A percentile compares a stretch with the other conserved stretches of the same genome.
phyloP scores from a whole-genome alignment of 202 grass and related monocot genomes.

The Zizania palustris region DNA sequence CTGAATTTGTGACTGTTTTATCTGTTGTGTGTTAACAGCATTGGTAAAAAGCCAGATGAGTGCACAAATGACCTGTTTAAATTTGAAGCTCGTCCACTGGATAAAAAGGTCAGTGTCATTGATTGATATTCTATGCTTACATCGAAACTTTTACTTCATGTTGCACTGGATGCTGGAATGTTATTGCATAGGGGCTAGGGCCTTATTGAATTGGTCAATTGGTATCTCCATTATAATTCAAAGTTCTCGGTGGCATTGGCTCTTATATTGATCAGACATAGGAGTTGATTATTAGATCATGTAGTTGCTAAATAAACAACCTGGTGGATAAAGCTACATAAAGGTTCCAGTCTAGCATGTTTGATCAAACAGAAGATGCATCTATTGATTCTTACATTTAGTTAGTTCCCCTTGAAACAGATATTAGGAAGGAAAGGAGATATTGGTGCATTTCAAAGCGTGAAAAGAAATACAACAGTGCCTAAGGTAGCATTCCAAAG shows the following conservation, averaged over 20 bases:
- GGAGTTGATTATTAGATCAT: neutral
- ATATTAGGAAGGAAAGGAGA: conserved; percentile 63
- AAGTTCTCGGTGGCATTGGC: neutral
- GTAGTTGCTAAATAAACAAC: neutral
- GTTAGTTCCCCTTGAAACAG: conserved; percentile 34
- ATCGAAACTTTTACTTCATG: conserved; percentile 14
- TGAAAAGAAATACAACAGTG: conserved; percentile 66
- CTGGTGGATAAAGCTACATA: neutral
- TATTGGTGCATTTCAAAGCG: conserved; percentile 39
- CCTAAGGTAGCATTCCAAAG: conserved; percentile 54
- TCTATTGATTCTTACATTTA: conserved; percentile 22
- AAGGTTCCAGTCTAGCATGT: neutral
- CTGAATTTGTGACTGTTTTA: conserved; percentile 20
- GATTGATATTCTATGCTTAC: neutral
- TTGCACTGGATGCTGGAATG: neutral
- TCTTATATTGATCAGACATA: conserved; percentile 5
- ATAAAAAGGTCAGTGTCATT: conserved; percentile 71
- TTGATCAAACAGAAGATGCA: neutral
- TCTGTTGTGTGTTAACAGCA: conserved; percentile 42
- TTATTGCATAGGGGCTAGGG: neutral
- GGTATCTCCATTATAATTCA: neutral
- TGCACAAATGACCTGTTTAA: conserved; percentile 49
- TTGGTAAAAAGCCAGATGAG: conserved; percentile 47
- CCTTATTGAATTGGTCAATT: neutral
- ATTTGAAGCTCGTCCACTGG: conserved; percentile 64